These are phyloP conservation scores for Hypoxylon sp. DNA, from an alignment of 2,329 filamentous ascomycete genomes.

Conservation along the genomic window DNA sequence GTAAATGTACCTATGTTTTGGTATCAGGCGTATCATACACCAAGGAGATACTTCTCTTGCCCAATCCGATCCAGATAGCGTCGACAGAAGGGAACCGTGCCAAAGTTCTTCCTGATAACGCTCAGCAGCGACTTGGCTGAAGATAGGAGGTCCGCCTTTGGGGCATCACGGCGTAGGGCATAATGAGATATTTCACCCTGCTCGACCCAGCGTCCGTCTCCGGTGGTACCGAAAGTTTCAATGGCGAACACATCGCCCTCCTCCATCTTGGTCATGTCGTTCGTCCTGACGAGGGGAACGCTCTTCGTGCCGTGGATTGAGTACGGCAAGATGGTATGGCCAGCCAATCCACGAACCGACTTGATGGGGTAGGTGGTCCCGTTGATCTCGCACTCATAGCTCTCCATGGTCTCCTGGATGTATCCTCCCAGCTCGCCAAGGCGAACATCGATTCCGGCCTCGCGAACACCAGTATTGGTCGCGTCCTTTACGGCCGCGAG, in stretches of 20 bases:
- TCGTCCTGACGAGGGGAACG: constrained; percentile 90
- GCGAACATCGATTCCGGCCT: constrained; percentile 91
- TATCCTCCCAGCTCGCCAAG: constrained; percentile 84
- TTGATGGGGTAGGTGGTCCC: constrained; percentile 83
- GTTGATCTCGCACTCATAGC: constrained; percentile 85
- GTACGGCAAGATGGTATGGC: constrained; percentile 89
- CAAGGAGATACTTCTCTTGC: constrained; percentile 91
- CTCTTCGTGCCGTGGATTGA: constrained; percentile 93
- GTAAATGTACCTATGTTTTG: too few relatives aligned
- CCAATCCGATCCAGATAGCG: constrained; percentile 90
- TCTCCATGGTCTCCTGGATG: constrained; percentile 93
- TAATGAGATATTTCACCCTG: constrained; percentile 94
- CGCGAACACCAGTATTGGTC: constrained; percentile 86
- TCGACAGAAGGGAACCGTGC: constrained; percentile 88
- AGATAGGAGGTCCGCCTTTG: constrained; percentile 77
- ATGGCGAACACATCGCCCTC: constrained; percentile 95
- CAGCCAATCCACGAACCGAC: constrained; percentile 85
- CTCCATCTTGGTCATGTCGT: constrained; percentile 94
- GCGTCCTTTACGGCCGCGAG: constrained; percentile 77
- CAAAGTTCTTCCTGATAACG: constrained; percentile 96
- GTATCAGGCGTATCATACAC: too few relatives aligned
- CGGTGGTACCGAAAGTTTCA: constrained; percentile 94
- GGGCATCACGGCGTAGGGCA: constrained; percentile 75
- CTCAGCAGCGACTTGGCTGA: constrained; percentile 87
- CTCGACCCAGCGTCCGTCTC: constrained; percentile 85